Evolutionary conservation across 208 protist species (phyloP), one percentile per base, ranked within the genome.

Genomic region (Porcisia hertigi): DNA sequence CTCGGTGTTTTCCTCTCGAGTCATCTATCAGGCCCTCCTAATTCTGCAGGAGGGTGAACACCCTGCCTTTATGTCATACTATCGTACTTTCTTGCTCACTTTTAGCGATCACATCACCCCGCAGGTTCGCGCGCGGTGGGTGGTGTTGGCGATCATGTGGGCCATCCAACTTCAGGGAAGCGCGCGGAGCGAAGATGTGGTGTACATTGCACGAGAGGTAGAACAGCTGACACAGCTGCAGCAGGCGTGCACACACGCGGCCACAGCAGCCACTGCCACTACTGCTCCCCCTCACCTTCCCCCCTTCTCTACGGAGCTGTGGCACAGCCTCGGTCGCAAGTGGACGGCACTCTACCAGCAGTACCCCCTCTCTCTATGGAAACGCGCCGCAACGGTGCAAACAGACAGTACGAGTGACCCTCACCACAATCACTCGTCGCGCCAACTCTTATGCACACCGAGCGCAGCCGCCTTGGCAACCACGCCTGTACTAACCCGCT

Each of bases 11-110:
- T 90, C 92, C 39, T 43, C 82, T n/a, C 83, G 92, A 12, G 92
- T 92, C 70, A 71, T 85, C 30, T 57, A 87, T 71, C 81, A 87
- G 55, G 43, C 90, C 23, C 78, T 96, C 77, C 84, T 90, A 41
- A 70, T 93, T 20, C 76, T 96, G 45, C 90, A 96, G 63, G 92
- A 94, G 73, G 74, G 75, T 47, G 90, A 94, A 73, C 84, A 94
- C 71, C 52, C 83, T 3, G 55, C 54, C 14, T 94, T 94, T 72
- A 85, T 94, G 77, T 64, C 79, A 7, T 93, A 92, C 75, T 96
- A 94, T 79, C 86, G 69, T 43, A 69, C 78, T 43, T 86, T 92
- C 41, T 77, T 88, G 43, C 11, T 45, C 49, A 74, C 39, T 60
- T 81, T 81, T 55, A 81, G 67, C 63, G 59, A 67, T 25, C 76